Base-by-base conservation (phyloP, 2,329 filamentous ascomycete species). In the Sordariomycetes sp. region DNA sequence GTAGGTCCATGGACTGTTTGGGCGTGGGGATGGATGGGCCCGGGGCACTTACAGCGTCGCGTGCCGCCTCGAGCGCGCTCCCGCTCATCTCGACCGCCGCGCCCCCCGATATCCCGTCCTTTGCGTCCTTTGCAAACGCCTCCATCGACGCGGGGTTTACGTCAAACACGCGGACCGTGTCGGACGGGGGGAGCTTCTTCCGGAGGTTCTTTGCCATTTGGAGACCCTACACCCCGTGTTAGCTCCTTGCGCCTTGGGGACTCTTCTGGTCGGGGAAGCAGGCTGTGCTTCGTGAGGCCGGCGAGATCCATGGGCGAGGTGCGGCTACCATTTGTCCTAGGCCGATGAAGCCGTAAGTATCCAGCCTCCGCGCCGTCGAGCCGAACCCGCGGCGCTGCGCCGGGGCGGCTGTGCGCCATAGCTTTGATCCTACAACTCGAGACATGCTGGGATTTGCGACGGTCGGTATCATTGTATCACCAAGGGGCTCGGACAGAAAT, bases 201-300 rank as follows among this genome's bases (percentile, higher is more conserved):
- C 81, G 79, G 3, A 84, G 74, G 65, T 83, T 84, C 68, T 76
- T 78, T 60, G 79, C 80, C 80, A 84, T 83, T 70, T 81, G 79
- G 63, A 78, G 82, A 50, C 80, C 80, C 79, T 82, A 48, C 12
- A 52, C 20, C 36, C 20, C 20, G 8, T 50, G 45, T 50, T 50
- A 50, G 22, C 45, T 24, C n/a, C n/a, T n/a, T n/a, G 13, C 39
- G n/a, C 39, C 15, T 1, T 7, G 6, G 15, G n/a, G n/a, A 5
- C 15, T n/a, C 7, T n/a, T 17, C 17, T n/a, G 28, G 8, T 45
- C 3, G 15, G 15, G 15, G 13, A 7, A 7, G 15, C 13, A 45
- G 6, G 39, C n/a, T 15, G 15, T 6, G 39, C 13, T 17, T n/a
- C n/a, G n/a, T n/a, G n/a, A n/a, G n/a, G n/a, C n/a, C n/a, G n/a